phyloP scores from a whole-genome alignment of 441 rosid genomes.

The Jatropha multifida region DNA sequence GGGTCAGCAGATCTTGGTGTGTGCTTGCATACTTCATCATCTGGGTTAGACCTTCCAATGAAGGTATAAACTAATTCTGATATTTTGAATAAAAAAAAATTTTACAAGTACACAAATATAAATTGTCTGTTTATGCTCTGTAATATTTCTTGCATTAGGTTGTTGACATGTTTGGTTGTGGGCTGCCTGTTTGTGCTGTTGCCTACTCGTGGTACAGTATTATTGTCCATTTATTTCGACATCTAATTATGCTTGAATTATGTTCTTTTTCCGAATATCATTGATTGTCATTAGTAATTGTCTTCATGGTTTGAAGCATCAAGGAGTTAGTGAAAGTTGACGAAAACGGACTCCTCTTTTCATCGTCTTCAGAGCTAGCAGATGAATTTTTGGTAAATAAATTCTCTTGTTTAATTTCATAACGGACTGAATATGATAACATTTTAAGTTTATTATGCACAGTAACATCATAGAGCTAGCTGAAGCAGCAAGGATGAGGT shows the following conservation, averaged over 20 bases:
- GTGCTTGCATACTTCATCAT: slow-evolving; percentile 96
- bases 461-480: neutral
- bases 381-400: slow-evolving; percentile 71
- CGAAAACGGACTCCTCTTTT: slow-evolving; percentile 87
- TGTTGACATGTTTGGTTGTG: slow-evolving; percentile 99
- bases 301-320: slow-evolving; percentile 50
- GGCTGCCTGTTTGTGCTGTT: slow-evolving; percentile 97
- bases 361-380: slow-evolving; percentile 91
- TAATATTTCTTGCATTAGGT: slow-evolving; percentile 44
- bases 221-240: slow-evolving; percentile 6
- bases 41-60: slow-evolving; percentile 99
- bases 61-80: slow-evolving; percentile 44
- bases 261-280: slow-evolving; percentile 6
- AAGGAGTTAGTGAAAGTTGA: slow-evolving; percentile 80
- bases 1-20: slow-evolving; percentile 97
- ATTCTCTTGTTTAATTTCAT: neutral
- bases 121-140: neutral
- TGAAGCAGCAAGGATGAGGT: neutral
- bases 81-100: neutral
- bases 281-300: slow-evolving; percentile 10
- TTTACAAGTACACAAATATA: neutral
- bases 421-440: neutral
- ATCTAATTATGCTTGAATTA: neutral
- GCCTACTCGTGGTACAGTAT: slow-evolving; percentile 81
- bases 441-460: neutral